Evolutionary conservation across 148 eudicot genomes (phyloP).

Genomic region (Hydrangea macrophylla): DNA sequence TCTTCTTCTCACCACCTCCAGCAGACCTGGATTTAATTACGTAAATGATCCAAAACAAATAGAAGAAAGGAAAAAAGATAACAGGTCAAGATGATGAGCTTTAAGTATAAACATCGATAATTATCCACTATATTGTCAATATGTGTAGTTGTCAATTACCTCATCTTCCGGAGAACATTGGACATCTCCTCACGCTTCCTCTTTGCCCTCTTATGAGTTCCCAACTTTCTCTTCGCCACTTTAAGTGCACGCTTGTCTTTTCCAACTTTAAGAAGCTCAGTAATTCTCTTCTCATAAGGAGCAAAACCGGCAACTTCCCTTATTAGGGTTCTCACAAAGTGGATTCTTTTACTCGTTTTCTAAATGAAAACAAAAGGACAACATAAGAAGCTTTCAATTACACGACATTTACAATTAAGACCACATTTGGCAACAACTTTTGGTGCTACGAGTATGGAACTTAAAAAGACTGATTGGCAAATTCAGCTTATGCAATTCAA

Average conservation of each 20-base stretch:
- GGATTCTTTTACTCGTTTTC: not conserved
- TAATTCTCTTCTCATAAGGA: conserved; percentile 1
- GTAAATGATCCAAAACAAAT: too few species aligned
- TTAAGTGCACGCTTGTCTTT: not conserved
- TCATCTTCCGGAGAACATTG: not conserved
- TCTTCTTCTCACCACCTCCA: conserved; percentile 34
- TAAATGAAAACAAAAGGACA: not conserved
- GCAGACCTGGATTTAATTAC: not conserved
- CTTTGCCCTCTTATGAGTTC: conserved; percentile 1
- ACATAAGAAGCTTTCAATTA: not conserved
- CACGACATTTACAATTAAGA: too few species aligned
- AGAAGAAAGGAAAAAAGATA: too few species aligned
- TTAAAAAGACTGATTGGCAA: too few species aligned
- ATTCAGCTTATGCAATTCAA: too few species aligned
- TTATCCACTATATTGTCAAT: not conserved
- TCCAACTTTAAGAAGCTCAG: conserved; percentile 1
- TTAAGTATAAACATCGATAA: not conserved
- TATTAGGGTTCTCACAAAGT: not conserved
- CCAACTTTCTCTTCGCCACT: not conserved
- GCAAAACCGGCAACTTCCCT: conserved; percentile 1
- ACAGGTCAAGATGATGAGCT: not conserved
- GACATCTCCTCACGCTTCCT: conserved; percentile 4
- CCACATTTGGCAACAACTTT: too few species aligned
- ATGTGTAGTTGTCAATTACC: not conserved
- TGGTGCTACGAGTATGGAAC: too few species aligned